A percentile compares a stretch with the other conserved stretches of the same genome.
These are phyloP conservation scores for Petrea volubilis DNA, from an alignment of 257 asterid species.

Conservation along the genomic window DNA sequence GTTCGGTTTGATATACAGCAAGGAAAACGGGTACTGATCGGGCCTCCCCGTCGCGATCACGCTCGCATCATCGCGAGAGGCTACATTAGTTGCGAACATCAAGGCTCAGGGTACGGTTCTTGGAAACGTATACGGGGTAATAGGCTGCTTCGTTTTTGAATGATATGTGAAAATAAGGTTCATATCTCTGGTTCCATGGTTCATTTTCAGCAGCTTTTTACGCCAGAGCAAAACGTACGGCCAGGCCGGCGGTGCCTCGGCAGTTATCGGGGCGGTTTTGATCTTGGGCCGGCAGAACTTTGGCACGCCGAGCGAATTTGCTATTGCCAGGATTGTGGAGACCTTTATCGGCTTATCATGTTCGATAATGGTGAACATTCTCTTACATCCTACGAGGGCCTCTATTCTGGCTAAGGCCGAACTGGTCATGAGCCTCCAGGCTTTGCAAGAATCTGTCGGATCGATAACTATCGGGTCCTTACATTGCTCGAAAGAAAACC, in stretches of 20 bases:
- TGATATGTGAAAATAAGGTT: constrained; percentile 55
- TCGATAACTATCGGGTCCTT: constrained; percentile 31
- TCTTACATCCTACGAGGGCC: constrained; percentile 83
- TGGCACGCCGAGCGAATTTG: constrained; percentile 76
- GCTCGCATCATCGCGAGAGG: constrained; percentile 67
- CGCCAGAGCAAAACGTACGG: constrained; percentile 80
- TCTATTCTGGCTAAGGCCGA: constrained; percentile 62
- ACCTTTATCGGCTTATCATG: constrained; percentile 82
- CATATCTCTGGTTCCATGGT: constrained; percentile 85
- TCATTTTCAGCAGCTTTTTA: constrained; percentile 64
- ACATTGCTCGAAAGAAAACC: constrained; percentile 31
- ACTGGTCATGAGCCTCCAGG: constrained; percentile 43
- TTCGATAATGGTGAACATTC: constrained; percentile 68
- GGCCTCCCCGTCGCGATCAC: constrained; percentile 82
- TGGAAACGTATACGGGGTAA: constrained; percentile 77
- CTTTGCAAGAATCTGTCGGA: constrained; percentile 38
- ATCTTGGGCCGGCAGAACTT: constrained; percentile 72
- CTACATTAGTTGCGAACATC: constrained; percentile 68
- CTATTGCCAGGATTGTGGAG: constrained; percentile 73
- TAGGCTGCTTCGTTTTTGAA: constrained; percentile 76
- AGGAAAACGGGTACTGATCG: constrained; percentile 70
- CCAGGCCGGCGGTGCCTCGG: constrained; percentile 85
- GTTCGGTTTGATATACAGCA: constrained; percentile 67
- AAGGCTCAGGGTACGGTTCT: constrained; percentile 90
- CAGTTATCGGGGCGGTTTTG: constrained; percentile 72